Base-by-base conservation (phyloP, 192 early-diverging fungal genomes). In the Obelidium mucronatum region DNA sequence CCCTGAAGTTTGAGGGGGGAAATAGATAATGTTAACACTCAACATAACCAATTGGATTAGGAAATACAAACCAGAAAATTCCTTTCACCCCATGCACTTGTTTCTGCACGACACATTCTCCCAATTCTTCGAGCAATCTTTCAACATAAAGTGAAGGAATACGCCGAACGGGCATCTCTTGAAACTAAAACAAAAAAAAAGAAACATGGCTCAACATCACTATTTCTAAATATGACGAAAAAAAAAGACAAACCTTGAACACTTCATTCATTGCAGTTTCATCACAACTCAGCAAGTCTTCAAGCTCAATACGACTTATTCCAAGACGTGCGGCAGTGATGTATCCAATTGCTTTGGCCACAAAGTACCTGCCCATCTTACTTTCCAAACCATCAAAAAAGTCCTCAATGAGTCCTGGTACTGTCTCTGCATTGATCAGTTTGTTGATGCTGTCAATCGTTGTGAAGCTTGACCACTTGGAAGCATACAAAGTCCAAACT, bases 261-360 rank as follows among this genome's bases (percentile, higher is more conserved):
- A 79, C 59, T 26, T 78, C 77, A 44, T 70, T 73, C 67, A 79
- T 58, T 11, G 69, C 78, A 19, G 64, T 55, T 36, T 79, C 78
- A 60, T 79, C 78, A 51, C 71, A 75, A 42, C 33, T 40, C 40
- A 79, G 24, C 33, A 79, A 40, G 44, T 79, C 78, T 44, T 79
- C 78, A 26, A 66, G 53, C 42, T 79, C 78, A 2, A 13, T 35
- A n/a, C 54, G 28, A n/a, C 58, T 40, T 8, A 76, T 1, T 22
- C 78, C 78, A 8, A 61, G 56, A 6, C 48, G n/a, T 19, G 78
- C 74, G 11, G 78, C 78, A 48, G 73, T 79, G 15, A 79, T 17
- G 39, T 79, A 79, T 44, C 55, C 78, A 33, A 75, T 4, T 6
- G 63, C 65, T 35, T 42, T 19, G 6, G 66, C 52, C 33, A 79